These are phyloP conservation scores for Cordyceps pruinosa DNA, from an alignment of 2,329 filamentous ascomycete genomes.

Conservation along the genomic window DNA sequence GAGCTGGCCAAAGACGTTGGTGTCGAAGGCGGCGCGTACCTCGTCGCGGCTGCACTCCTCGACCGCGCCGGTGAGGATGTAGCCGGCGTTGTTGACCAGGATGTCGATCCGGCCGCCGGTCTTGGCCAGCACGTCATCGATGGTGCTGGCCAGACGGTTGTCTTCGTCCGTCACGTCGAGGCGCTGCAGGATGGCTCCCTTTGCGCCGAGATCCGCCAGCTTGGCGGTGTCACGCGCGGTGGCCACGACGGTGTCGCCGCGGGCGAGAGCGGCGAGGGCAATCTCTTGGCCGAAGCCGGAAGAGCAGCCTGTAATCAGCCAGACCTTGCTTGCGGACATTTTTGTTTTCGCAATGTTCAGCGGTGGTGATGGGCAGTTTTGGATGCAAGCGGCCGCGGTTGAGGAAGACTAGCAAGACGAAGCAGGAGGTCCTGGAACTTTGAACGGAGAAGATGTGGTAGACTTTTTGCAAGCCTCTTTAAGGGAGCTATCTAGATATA, in stretches of 20 bases:
- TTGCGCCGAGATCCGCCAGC: constrained; percentile 34
- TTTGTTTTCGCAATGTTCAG: neutral
- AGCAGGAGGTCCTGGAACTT: neutral
- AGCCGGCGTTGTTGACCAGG: constrained; percentile 42
- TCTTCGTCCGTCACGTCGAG: constrained; percentile 38
- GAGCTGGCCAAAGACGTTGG: constrained; percentile 47
- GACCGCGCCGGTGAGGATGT: constrained; percentile 34
- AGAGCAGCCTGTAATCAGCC: constrained; percentile 47
- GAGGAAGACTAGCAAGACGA: too few relatives aligned
- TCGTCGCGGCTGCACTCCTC: constrained; percentile 35
- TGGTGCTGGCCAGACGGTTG: neutral
- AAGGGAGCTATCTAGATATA: neutral
- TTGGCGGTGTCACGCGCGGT: constrained; percentile 37
- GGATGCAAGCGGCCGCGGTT: too few relatives aligned
- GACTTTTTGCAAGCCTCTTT: too few relatives aligned
- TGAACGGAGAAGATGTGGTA: neutral
- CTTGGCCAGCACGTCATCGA: constrained; percentile 16
- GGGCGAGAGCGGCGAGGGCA: constrained; percentile 34
- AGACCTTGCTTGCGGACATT: constrained; percentile 28
- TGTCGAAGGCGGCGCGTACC: constrained; percentile 36
- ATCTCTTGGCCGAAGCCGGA: constrained; percentile 45
- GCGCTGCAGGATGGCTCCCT: constrained; percentile 35
- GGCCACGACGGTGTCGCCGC: constrained; percentile 44
- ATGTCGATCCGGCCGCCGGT: constrained; percentile 35
- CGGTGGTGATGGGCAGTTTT: neutral